Percentiles rank a stretch among this genome's conserved stretches.
Evolutionary conservation across 768 basidiomycete genomes (phyloP).

Genomic region (Suillus bovinus): DNA sequence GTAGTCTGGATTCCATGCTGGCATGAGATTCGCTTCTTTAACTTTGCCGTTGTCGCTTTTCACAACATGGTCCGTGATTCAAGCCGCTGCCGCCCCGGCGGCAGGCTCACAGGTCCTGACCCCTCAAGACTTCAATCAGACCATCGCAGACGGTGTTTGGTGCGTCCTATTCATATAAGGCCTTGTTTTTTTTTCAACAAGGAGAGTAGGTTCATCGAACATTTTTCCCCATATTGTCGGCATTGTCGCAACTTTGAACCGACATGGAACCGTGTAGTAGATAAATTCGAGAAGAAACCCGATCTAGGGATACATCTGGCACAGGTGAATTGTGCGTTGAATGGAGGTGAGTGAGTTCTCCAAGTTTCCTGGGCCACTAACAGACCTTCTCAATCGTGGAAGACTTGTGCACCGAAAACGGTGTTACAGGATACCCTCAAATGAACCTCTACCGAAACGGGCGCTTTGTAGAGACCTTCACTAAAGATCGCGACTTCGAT

Average conservation of each 20-base stretch:
- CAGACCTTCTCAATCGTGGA: neutral
- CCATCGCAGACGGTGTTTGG: constrained; percentile 63
- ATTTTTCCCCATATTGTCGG: constrained; percentile 82
- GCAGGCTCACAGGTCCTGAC: constrained; percentile 43
- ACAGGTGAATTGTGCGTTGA: constrained; percentile 77
- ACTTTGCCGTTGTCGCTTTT: constrained; percentile 30
- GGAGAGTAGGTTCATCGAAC: constrained; percentile 68
- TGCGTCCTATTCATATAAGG: constrained; percentile 20
- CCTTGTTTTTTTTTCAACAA: neutral
- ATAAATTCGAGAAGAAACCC: constrained; percentile 45
- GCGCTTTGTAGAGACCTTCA: constrained; percentile 55
- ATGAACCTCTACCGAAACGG: constrained; percentile 75
- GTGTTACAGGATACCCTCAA: constrained; percentile 71
- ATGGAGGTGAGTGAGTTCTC: constrained; percentile 60
- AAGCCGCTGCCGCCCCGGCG: constrained; percentile 37
- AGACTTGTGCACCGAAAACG: constrained; percentile 82
- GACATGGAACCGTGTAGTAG: constrained; percentile 74
- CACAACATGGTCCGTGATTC: constrained; percentile 30
- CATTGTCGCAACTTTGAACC: constrained; percentile 83
- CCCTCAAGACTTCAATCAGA: constrained; percentile 56
- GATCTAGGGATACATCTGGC: constrained; percentile 57
- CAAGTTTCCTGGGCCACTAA: neutral
- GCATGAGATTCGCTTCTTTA: constrained; percentile 10
- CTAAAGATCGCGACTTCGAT: constrained; percentile 52
- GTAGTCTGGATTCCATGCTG: constrained; percentile 11